Percentiles rank a stretch among this genome's conserved stretches.
These are phyloP conservation scores for Penicillium sp. DNA, from an alignment of 2,329 filamentous ascomycete genomes.

Conservation along the genomic window DNA sequence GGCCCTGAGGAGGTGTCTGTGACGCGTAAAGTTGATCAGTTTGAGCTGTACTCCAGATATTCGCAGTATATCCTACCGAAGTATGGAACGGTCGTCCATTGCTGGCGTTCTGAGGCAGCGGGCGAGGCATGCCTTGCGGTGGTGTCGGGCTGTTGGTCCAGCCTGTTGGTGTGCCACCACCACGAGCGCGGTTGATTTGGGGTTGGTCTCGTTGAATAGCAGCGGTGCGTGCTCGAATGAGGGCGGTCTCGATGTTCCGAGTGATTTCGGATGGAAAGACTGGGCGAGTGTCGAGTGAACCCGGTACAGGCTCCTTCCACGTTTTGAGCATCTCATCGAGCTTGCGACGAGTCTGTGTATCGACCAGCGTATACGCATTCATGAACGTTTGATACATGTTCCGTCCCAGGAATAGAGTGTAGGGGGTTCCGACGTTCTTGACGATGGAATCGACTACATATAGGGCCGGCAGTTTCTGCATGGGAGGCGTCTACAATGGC, in stretches of 20 bases:
- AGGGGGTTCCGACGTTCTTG: conserved; percentile 97
- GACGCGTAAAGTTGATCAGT: conserved; percentile 8
- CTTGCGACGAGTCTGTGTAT: conserved; percentile 78
- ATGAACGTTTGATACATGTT: conserved; percentile 95
- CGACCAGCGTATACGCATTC: conserved; percentile 91
- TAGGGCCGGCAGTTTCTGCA: conserved; percentile 90
- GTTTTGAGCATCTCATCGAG: conserved; percentile 98
- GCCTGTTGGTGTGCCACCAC: conserved; percentile 58
- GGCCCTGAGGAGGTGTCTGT: conserved; percentile 39
- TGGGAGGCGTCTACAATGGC: conserved; percentile 72
- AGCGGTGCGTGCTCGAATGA: conserved; percentile 78
- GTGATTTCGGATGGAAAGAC: conserved; percentile 89
- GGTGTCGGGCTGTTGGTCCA: conserved; percentile 78
- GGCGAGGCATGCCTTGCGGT: conserved; percentile 55
- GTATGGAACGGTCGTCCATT: conserved; percentile 32
- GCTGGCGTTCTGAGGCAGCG: conserved; percentile 31
- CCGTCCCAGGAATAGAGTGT: conserved; percentile 90
- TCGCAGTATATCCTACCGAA: conserved; percentile 13
- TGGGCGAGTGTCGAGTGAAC: conserved; percentile 87
- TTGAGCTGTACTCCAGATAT: not conserved
- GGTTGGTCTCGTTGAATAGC: conserved; percentile 53
- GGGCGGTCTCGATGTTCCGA: conserved; percentile 87
- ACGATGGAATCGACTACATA: conserved; percentile 98
- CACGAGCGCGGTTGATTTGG: conserved; percentile 57
- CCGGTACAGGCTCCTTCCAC: conserved; percentile 96